Percentiles rank a stretch among this genome's conserved stretches.
phyloP scores from a whole-genome alignment of 164 flowering plant genomes.

The Buxus sempervirens region DNA sequence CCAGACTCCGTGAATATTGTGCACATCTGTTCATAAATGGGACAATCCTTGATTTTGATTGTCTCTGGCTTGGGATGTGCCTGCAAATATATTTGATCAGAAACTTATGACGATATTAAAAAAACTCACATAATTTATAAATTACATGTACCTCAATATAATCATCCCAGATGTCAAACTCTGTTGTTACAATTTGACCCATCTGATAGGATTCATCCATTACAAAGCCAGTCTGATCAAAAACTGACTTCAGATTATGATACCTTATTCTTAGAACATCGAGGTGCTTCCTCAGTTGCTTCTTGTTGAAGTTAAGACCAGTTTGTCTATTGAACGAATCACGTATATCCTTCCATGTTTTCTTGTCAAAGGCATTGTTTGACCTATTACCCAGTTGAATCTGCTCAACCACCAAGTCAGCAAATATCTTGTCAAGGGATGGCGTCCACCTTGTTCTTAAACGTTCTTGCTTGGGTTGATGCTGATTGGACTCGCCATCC shows the following conservation, averaged over 20 bases:
- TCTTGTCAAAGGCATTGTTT: slow-evolving; percentile 61
- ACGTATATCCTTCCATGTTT: slow-evolving; percentile 55
- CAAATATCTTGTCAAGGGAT: slow-evolving; percentile 56
- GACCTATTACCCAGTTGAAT: slow-evolving; percentile 40
- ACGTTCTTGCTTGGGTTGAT: slow-evolving; percentile 53
- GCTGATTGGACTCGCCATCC: slow-evolving; percentile 34
- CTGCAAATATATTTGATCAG: slow-evolving; percentile 22
- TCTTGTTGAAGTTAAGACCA: slow-evolving; percentile 52
- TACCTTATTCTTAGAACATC: slow-evolving; percentile 60
- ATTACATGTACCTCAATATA: slow-evolving; percentile 48
- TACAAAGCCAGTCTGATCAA: slow-evolving; percentile 40
- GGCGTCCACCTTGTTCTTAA: slow-evolving; percentile 66
- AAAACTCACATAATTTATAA: no score
- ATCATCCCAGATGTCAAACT: slow-evolving; percentile 56
- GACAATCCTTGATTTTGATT: slow-evolving; percentile 52
- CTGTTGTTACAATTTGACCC: slow-evolving; percentile 15
- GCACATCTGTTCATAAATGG: slow-evolving; percentile 73
- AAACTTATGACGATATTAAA: slow-evolving; percentile 1
- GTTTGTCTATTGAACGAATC: slow-evolving; percentile 53
- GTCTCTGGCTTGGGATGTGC: slow-evolving; percentile 45
- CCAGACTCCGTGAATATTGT: slow-evolving; percentile 53
- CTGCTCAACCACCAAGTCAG: slow-evolving; percentile 59
- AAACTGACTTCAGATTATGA: slow-evolving; percentile 41
- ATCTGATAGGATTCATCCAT: slow-evolving; percentile 36
- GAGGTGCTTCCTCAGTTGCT: slow-evolving; percentile 63